Conservation (phyloP, 2,329 filamentous ascomycete species). For the Pseudogymnoascus sp. region DNA sequence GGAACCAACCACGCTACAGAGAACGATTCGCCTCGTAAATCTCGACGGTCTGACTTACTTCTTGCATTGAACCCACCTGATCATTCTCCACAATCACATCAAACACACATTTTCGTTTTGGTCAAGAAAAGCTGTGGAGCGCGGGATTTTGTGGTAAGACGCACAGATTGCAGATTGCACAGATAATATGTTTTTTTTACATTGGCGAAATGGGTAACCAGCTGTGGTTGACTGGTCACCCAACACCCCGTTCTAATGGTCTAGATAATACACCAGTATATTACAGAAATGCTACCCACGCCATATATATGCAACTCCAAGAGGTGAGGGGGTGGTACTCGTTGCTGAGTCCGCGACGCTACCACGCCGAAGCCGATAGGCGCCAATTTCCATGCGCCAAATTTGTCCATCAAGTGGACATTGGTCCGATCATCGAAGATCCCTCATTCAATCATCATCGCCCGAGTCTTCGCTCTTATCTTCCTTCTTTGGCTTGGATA, state of each 20-base stretch:
- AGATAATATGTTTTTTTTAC: conserved; percentile 6
- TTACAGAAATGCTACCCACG: conserved; percentile 6
- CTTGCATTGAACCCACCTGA: conserved; percentile 1
- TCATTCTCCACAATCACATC: conserved; percentile 1
- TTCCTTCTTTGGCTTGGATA: conserved; percentile 30
- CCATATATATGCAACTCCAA: conserved; percentile 2
- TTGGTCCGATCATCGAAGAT: conserved; percentile 1
- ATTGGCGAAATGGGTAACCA: conserved; percentile 4
- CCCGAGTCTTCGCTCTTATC: conserved; percentile 17
- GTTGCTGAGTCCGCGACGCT: neutral
- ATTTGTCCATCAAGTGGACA: neutral
- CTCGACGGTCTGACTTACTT: neutral
- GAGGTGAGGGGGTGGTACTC: conserved; percentile 7
- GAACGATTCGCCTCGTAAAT: conserved; percentile 1
- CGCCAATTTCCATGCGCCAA: conserved; percentile 9
- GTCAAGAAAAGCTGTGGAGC: neutral
- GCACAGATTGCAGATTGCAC: neutral
- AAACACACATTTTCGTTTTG: neutral
- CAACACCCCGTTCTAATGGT: conserved; percentile 6
- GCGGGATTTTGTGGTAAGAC: conserved; percentile 2
- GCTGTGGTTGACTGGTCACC: neutral
- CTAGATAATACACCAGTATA: conserved; percentile 9
- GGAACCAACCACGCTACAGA: conserved; percentile 4
- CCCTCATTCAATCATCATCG: conserved; percentile 9
- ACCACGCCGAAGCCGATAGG: neutral